A percentile compares a stretch with the other conserved stretches of the same genome.
These are phyloP conservation scores for Leonotis leonurus DNA, from an alignment of 257 asterid genomes.

Conservation along the genomic window DNA sequence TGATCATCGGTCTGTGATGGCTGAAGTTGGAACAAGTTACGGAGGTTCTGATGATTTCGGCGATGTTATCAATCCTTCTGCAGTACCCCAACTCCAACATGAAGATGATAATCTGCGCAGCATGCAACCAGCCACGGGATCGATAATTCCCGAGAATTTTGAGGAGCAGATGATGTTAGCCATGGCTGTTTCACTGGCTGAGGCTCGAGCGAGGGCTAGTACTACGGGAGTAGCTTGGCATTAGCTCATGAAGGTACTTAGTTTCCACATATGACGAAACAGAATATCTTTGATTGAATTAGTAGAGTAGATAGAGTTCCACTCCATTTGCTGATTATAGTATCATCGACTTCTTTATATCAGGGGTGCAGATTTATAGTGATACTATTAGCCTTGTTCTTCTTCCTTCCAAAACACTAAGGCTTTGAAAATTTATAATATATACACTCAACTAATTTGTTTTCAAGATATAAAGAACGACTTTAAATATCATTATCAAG, in stretches of 20 bases:
- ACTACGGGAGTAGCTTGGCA: slow-evolving; percentile 79
- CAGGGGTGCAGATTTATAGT: too few relatives aligned
- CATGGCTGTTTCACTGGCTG: slow-evolving; percentile 95
- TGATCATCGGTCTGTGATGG: slow-evolving; percentile 34
- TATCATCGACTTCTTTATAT: too few relatives aligned
- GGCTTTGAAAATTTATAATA: too few relatives aligned
- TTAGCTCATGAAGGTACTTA: slow-evolving; percentile 16
- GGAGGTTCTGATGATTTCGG: slow-evolving; percentile 52
- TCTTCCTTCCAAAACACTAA: too few relatives aligned
- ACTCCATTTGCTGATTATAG: too few relatives aligned
- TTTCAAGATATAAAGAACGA: too few relatives aligned
- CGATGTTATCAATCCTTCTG: slow-evolving; percentile 18
- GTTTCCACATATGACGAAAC: neutral
- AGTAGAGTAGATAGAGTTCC: too few relatives aligned
- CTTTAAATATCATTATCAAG: too few relatives aligned
- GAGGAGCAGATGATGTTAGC: slow-evolving; percentile 91
- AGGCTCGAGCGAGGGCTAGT: slow-evolving; percentile 58
- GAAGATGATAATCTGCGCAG: slow-evolving; percentile 39
- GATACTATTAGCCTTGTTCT: too few relatives aligned
- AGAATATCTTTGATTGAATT: too few relatives aligned
- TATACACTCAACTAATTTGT: too few relatives aligned
- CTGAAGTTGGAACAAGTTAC: slow-evolving; percentile 57
- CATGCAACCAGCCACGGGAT: slow-evolving; percentile 31
- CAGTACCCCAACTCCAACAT: slow-evolving; percentile 23
- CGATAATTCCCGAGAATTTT: slow-evolving; percentile 69